Conservation (phyloP, 208 protist genomes). For the Strigomonas culicis region DNA sequence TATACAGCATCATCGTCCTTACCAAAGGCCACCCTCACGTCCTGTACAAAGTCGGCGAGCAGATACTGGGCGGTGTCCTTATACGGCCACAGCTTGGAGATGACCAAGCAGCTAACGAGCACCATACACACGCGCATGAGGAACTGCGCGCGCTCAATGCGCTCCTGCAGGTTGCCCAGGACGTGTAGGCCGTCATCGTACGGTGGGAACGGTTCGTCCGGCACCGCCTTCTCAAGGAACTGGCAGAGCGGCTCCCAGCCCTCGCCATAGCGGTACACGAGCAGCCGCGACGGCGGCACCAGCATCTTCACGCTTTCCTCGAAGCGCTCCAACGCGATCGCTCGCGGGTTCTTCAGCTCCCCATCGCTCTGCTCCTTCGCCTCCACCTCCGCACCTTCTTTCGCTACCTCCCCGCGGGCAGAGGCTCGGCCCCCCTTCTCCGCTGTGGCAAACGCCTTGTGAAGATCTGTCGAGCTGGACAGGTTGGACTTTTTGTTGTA, state of each 20-base stretch:
- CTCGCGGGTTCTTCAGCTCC: conserved; percentile 24
- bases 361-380: not conserved
- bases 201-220: conserved; percentile 49
- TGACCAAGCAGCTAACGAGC: conserved; percentile 12
- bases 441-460: not conserved
- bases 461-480: not conserved
- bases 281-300: conserved; percentile 34
- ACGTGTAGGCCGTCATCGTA: conserved; percentile 58
- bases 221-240: conserved; percentile 61
- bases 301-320: conserved; percentile 52
- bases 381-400: conserved; percentile 1
- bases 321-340: conserved; percentile 41
- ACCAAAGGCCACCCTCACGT: conserved; percentile 1
- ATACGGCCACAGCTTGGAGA: conserved; percentile 22
- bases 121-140: conserved; percentile 26
- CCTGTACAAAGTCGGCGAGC: conserved; percentile 2
- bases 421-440: not conserved
- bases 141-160: conserved; percentile 48
- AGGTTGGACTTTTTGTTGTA: not conserved
- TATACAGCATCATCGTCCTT: conserved; percentile 1
- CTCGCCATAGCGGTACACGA: conserved; percentile 64
- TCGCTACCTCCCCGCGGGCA: not conserved
- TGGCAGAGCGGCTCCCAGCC: conserved; percentile 71
- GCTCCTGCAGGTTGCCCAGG: conserved; percentile 52
- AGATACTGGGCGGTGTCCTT: not conserved